These are phyloP conservation scores for Trichopus zeylanicus DNA, from an alignment of 116 monocot species.

Conservation along the genomic window DNA sequence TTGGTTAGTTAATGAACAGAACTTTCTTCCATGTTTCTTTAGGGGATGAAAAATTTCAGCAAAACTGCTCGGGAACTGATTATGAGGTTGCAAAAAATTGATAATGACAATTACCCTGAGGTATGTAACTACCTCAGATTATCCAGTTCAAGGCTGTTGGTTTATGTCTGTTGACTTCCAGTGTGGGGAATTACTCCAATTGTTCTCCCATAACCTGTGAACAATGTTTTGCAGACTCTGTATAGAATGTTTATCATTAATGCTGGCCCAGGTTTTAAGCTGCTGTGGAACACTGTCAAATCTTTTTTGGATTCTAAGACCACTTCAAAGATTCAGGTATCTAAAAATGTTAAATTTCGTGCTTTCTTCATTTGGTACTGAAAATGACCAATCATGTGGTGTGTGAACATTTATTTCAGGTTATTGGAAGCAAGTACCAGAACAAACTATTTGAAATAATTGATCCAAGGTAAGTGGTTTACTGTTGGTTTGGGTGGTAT, in stretches of 20 bases:
- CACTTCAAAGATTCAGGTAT: conserved; percentile 64
- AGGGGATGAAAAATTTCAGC: conserved; percentile 63
- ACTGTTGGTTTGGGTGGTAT: not conserved
- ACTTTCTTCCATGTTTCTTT: not conserved
- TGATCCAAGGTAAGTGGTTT: conserved; percentile 34
- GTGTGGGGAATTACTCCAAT: too few relatives aligned
- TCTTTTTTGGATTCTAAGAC: conserved; percentile 65
- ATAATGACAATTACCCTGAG: conserved; percentile 69
- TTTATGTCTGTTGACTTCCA: not conserved
- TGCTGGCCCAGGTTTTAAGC: conserved; percentile 54
- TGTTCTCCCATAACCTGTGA: not conserved
- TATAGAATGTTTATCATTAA: conserved; percentile 52
- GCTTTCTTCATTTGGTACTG: not conserved
- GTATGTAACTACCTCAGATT: conserved; percentile 12
- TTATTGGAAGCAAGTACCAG: conserved; percentile 59
- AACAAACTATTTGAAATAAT: conserved; percentile 50
- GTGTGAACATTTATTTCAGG: conserved; percentile 18
- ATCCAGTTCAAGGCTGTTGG: not conserved
- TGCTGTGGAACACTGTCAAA: conserved; percentile 54
- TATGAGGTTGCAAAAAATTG: conserved; percentile 43
- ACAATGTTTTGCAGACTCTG: conserved; percentile 33
- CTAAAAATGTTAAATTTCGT: not conserved
- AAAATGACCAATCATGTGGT: not conserved
- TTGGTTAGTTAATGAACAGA: too few relatives aligned
- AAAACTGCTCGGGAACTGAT: conserved; percentile 62